Base-by-base conservation (phyloP, 148 eudicot genomes). In the Fallopia convolvulus region DNA sequence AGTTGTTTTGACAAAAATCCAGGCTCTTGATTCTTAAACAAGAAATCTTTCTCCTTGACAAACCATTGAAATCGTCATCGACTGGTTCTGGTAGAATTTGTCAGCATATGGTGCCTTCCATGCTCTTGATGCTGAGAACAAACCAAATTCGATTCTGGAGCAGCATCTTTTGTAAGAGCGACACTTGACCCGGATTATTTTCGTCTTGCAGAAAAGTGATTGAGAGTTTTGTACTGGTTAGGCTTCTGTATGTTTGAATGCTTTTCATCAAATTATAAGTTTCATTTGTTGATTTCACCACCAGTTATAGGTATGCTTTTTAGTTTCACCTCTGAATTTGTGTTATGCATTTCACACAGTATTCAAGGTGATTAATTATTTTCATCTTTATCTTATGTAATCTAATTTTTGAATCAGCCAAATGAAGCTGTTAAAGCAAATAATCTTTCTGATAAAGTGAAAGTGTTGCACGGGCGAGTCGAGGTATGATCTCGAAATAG, bases 351-450 rank as follows among this genome's bases (percentile, higher is more conserved):
- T n/a, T n/a, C n/a, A n/a, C n/a, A n/a, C n/a, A n/a, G n/a, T n/a
- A n/a, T n/a, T n/a, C n/a, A n/a, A n/a, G n/a, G n/a, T 15, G 72
- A 26, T 68, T 68, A 68, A 3, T 68, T 32, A 68, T 15, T 13
- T 48, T 3, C 74, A 13, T 72, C 21, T 72, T n/a, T n/a, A 68
- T 81, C 78, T 82, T 30, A 76, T 42, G 40, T 17, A 47, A 56
- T 32, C 17, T 74, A 40, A 14, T 55, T 75, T 70, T 72, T 80
- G 36, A 47, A 78, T 61, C 88, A 95, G 99, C 97, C 99, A 81
- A 90, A 83, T 81, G 99, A 95, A 89, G 93, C 92, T 74, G 84
- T 95, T 68, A 95, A 87, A 87, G 92, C 99, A 81, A 95, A 95
- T 87, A 92, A 91, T 77, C 85, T 95, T 3, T 87, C 94, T 40